These are phyloP conservation scores for Hericium rajendrae DNA, from an alignment of 768 basidiomycete genomes.

Conservation along the genomic window DNA sequence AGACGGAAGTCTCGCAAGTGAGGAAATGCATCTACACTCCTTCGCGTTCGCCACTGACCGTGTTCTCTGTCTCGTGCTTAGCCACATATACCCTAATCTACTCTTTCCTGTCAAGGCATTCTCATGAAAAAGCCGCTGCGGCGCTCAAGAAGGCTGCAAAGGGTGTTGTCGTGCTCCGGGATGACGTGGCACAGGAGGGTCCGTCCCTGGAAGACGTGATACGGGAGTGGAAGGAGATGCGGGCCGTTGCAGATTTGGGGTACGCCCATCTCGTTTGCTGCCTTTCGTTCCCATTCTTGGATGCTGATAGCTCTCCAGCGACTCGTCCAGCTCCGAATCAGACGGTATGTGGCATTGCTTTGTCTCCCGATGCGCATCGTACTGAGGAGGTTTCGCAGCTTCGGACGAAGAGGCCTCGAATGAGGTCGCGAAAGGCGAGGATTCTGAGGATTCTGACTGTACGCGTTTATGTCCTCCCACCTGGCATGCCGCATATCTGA, in stretches of 20 bases:
- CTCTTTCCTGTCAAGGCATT: constrained; percentile 56
- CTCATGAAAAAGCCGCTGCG: constrained; percentile 61
- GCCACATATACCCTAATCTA: constrained; percentile 73
- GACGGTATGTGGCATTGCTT: constrained; percentile 7
- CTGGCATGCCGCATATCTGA: no score
- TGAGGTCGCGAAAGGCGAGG: not conserved
- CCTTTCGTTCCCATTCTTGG: not conserved
- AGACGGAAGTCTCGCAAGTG: constrained; percentile 46
- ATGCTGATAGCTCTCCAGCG: constrained; percentile 1
- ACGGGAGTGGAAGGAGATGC: constrained; percentile 44
- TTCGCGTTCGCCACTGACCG: not conserved
- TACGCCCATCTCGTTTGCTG: constrained; percentile 2
- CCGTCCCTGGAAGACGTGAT: constrained; percentile 59
- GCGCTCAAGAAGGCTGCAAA: constrained; percentile 69
- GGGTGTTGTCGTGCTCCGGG: constrained; percentile 49
- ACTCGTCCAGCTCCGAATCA: constrained; percentile 14
- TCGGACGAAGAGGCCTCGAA: not conserved
- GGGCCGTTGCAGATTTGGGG: constrained; percentile 4
- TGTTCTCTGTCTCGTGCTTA: constrained; percentile 18
- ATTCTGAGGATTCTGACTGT: not conserved
- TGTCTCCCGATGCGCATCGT: not conserved
- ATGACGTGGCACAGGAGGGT: constrained; percentile 35
- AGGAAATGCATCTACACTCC: constrained; percentile 14
- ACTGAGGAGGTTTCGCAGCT: not conserved
- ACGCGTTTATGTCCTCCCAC: no score